These are phyloP conservation scores for Collybia mongolica DNA, from an alignment of 768 basidiomycete genomes.

Conservation along the genomic window DNA sequence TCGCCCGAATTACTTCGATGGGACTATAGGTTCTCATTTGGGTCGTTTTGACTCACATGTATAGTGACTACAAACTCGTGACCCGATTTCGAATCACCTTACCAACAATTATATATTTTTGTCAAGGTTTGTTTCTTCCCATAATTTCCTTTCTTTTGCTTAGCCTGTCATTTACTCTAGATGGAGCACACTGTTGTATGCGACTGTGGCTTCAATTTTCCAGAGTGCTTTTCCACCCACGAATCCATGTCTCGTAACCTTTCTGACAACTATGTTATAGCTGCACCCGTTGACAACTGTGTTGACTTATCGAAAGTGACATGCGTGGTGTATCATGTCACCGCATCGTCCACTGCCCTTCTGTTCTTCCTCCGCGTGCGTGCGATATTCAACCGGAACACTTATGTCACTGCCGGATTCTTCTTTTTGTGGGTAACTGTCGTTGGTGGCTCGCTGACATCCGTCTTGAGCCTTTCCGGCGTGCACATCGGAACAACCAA, in stretches of 20 bases:
- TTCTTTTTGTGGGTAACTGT: constrained; percentile 22
- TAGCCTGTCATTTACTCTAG: no score
- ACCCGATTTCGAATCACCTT: neutral
- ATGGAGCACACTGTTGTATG: neutral
- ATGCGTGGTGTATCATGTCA: constrained; percentile 16
- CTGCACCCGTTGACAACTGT: constrained; percentile 14
- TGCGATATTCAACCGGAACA: constrained; percentile 23
- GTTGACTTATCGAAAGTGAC: constrained; percentile 12
- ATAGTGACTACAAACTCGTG: constrained; percentile 1
- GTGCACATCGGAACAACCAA: constrained; percentile 25
- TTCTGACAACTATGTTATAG: neutral
- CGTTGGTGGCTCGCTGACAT: constrained; percentile 10
- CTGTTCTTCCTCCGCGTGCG: constrained; percentile 29
- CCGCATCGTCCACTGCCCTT: constrained; percentile 18
- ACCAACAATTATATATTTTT: constrained; percentile 4
- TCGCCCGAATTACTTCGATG: neutral
- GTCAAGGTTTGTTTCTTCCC: neutral
- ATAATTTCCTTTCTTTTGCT: no score
- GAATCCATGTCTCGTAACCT: no score
- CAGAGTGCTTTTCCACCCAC: no score
- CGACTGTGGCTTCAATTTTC: no score
- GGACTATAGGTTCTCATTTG: constrained; percentile 2
- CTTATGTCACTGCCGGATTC: constrained; percentile 18
- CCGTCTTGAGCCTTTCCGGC: no score
- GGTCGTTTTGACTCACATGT: constrained; percentile 1